Evolutionary conservation across 108 stramenopile genomes (phyloP).

Genomic region (Stephanodiscus minutulus): DNA sequence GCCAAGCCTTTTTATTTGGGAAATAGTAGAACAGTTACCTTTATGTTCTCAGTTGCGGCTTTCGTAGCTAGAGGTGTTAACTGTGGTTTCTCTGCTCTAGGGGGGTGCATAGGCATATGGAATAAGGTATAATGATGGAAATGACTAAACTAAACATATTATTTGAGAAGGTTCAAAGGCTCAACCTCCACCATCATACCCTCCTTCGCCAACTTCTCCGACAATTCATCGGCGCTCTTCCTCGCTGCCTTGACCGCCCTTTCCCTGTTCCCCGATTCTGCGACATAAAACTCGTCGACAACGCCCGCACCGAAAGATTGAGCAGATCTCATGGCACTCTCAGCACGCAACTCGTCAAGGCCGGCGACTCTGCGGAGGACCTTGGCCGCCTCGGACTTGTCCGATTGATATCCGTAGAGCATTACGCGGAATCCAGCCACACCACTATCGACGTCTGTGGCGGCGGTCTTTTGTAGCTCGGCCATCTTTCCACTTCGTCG

Average conservation of each 20-base stretch:
- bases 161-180: slow-evolving; percentile 34
- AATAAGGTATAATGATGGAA: background rate
- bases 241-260: slow-evolving; percentile 28
- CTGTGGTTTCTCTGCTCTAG: too few relatives aligned
- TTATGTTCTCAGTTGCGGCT: too few relatives aligned
- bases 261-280: slow-evolving; percentile 19
- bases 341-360: slow-evolving; percentile 36
- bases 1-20: too few relatives aligned
- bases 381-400: slow-evolving; percentile 17
- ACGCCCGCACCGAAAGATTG: slow-evolving; percentile 43
- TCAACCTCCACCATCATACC: slow-evolving; percentile 44
- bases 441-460: slow-evolving; percentile 7
- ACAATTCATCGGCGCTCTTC: slow-evolving; percentile 40
- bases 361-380: slow-evolving; percentile 27
- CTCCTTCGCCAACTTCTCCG: slow-evolving; percentile 31
- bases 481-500: slow-evolving; percentile 14
- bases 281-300: slow-evolving; percentile 43
- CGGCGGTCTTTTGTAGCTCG: background rate
- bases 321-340: slow-evolving; percentile 37
- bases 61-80: too few relatives aligned
- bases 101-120: too few relatives aligned
- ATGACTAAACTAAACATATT: background rate
- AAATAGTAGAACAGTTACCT: too few relatives aligned
- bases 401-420: slow-evolving; percentile 34
- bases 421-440: slow-evolving; percentile 46